Evolutionary conservation across 139 green algal genomes (phyloP).

Genomic region (Closterium sp.): DNA sequence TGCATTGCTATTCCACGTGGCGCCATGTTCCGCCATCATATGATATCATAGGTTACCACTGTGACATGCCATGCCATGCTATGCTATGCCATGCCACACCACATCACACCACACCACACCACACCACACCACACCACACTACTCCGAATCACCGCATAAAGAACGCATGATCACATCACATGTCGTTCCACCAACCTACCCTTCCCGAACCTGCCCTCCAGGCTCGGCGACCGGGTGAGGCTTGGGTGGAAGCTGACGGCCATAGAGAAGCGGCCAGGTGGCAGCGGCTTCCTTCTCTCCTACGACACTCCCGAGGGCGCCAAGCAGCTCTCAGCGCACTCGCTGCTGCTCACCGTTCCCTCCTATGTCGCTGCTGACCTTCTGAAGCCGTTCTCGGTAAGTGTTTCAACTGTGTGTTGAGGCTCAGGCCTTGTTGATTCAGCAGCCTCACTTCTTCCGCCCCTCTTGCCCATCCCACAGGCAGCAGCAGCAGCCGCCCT

Average conservation of each 20-base stretch:
- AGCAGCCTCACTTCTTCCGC: too few relatives aligned
- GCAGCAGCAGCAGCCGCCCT: conserved; percentile 67
- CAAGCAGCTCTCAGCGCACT: conserved; percentile 52
- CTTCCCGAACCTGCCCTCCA: neutral
- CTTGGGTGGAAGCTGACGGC: conserved; percentile 82
- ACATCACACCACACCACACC: neutral
- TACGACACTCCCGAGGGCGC: conserved; percentile 88
- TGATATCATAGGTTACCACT: too few relatives aligned
- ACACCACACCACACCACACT: neutral
- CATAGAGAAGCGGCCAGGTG: conserved; percentile 65
- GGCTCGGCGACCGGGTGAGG: conserved; percentile 54
- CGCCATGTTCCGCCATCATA: too few relatives aligned
- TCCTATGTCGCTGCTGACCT: conserved; percentile 85
- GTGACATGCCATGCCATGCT: too few relatives aligned
- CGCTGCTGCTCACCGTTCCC: conserved; percentile 84
- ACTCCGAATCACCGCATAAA: neutral
- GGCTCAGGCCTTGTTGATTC: too few relatives aligned
- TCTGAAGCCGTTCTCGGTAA: conserved; percentile 53
- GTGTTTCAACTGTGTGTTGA: neutral
- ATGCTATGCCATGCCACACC: neutral
- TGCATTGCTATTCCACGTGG: too few relatives aligned
- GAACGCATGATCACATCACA: neutral
- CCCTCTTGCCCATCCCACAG: neutral
- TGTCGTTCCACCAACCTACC: neutral
- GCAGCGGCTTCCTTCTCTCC: conserved; percentile 50